phyloP scores from a whole-genome alignment of 148 eudicot genomes.

The Camellia japonica region DNA sequence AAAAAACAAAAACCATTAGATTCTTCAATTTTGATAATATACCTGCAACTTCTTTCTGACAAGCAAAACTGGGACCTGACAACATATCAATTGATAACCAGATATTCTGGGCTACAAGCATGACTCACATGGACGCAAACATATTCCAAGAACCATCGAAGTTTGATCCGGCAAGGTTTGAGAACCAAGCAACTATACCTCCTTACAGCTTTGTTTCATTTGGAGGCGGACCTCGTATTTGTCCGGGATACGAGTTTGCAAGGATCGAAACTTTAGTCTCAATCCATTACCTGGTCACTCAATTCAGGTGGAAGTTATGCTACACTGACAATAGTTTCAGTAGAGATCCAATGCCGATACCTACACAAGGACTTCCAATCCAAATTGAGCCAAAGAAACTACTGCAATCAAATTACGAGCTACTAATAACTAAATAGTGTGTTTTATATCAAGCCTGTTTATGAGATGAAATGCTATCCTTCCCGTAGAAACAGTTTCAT shows the following conservation, averaged over 20 bases:
- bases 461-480: background rate
- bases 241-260: constrained; percentile 54
- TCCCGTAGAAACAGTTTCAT: background rate
- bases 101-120: background rate
- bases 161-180: constrained; percentile 43
- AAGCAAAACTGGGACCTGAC: too few relatives aligned
- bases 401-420: background rate
- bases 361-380: constrained; percentile 40
- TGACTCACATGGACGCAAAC: constrained; percentile 3
- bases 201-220: constrained; percentile 43
- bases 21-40: background rate
- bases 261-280: constrained; percentile 41
- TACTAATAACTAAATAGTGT: background rate
- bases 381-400: constrained; percentile 21
- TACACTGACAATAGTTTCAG: constrained; percentile 29
- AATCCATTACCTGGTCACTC: constrained; percentile 39
- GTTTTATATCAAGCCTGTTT: too few relatives aligned
- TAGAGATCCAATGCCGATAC: constrained; percentile 43
- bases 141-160: constrained; percentile 43
- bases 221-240: constrained; percentile 47
- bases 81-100: background rate
- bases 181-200: constrained; percentile 36
- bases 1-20: background rate
- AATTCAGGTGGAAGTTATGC: constrained; percentile 43
- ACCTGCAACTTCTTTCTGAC: too few relatives aligned